Evolutionary conservation across 2,329 filamentous ascomycete genomes (phyloP).

Genomic region (Claviceps citrina): DNA sequence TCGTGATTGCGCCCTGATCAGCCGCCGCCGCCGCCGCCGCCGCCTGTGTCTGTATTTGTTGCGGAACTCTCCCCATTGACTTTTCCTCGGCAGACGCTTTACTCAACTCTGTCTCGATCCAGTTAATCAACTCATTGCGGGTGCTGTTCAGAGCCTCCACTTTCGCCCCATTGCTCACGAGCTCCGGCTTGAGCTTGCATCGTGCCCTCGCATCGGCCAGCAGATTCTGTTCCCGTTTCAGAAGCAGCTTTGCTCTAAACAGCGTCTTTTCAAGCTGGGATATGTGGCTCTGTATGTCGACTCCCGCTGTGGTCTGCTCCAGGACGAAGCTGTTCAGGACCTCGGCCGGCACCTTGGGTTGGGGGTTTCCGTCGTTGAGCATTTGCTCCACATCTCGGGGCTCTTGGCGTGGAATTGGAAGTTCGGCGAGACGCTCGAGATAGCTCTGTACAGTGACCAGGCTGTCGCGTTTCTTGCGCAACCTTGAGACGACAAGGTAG

Average conservation of each 20-base stretch:
- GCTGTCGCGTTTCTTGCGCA: constrained; percentile 36
- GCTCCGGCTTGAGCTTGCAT: constrained; percentile 21
- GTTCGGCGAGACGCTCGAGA: constrained; percentile 33
- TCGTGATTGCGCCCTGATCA: constrained; percentile 19
- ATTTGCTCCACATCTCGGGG: constrained; percentile 35
- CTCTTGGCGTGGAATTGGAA: constrained; percentile 33
- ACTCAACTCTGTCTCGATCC: constrained; percentile 48
- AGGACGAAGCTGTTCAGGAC: constrained; percentile 34
- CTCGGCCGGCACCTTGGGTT: constrained; percentile 37
- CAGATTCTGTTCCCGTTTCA: constrained; percentile 40
- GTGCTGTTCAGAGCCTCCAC: constrained; percentile 39
- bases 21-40: constrained; percentile 8
- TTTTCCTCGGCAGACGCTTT: constrained; percentile 30
- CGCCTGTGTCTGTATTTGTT: constrained; percentile 11
- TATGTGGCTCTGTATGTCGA: constrained; percentile 32
- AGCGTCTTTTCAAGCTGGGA: constrained; percentile 42
- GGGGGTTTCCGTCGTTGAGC: constrained; percentile 26
- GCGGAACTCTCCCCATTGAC: constrained; percentile 15
- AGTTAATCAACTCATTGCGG: constrained; percentile 44
- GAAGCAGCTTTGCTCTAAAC: constrained; percentile 40
- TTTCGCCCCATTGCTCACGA: constrained; percentile 25
- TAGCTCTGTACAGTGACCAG: constrained; percentile 35
- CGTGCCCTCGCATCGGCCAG: constrained; percentile 31
- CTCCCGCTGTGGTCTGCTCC: constrained; percentile 22
- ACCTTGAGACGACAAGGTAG: constrained; percentile 34